phyloP scores from a whole-genome alignment of 805 yeast species.

The Saturnispora zaruensis region DNA sequence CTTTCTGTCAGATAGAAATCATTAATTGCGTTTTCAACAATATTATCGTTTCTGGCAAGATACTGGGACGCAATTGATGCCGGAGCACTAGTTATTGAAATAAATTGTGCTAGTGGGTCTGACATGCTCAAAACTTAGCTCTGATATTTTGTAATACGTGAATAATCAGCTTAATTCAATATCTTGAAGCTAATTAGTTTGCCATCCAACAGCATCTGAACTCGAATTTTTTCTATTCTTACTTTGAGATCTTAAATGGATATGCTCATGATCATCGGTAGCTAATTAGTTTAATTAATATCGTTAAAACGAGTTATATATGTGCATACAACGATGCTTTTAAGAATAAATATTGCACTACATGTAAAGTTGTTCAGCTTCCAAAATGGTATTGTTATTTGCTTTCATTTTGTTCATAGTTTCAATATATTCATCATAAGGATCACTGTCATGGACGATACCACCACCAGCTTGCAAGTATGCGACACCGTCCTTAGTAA shows the following conservation, averaged over 20 bases:
- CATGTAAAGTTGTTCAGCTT: constrained; percentile 58
- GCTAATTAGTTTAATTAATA: background rate
- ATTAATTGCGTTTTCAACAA: constrained; percentile 21
- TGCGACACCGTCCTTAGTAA: constrained; percentile 80
- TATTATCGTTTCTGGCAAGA: constrained; percentile 25
- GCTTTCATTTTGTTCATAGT: constrained; percentile 97
- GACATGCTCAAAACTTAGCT: constrained; percentile 3
- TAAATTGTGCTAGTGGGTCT: constrained; percentile 12
- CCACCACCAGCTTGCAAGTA: constrained; percentile 99
- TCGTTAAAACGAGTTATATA: background rate
- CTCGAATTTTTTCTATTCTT: background rate
- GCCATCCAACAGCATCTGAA: background rate
- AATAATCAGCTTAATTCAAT: background rate
- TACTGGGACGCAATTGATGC: constrained; percentile 32
- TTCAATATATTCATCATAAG: constrained; percentile 89
- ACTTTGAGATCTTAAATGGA: background rate
- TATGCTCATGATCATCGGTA: background rate
- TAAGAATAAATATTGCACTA: background rate
- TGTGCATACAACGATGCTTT: background rate
- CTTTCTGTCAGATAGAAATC: constrained; percentile 19
- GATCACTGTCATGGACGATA: constrained; percentile 91
- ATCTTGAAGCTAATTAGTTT: background rate
- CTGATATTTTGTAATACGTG: background rate
- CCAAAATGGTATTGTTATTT: constrained; percentile 80
- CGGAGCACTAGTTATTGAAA: constrained; percentile 20